Evolutionary conservation across 192 early-diverging fungal species (phyloP).

Genomic region (Umbelopsis sp.): DNA sequence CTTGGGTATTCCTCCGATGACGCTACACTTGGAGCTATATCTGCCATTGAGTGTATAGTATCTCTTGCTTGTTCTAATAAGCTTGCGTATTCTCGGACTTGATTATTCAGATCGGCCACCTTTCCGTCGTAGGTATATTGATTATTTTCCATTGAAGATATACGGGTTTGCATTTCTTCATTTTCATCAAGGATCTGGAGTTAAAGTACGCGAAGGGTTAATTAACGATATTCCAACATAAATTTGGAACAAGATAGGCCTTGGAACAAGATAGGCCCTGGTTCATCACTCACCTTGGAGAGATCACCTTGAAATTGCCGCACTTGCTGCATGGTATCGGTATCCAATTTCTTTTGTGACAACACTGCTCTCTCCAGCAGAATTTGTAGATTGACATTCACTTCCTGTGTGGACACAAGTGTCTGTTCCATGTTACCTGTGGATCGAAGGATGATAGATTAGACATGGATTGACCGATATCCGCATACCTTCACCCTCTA

Average conservation of each 20-base stretch:
- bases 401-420: conserved; percentile 33
- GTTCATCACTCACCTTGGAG: conserved; percentile 24
- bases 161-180: conserved; percentile 26
- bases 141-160: conserved; percentile 20
- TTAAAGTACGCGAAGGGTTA: neutral
- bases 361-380: conserved; percentile 33
- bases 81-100: conserved; percentile 30
- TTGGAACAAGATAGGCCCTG: too few species aligned
- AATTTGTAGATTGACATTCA: conserved; percentile 40
- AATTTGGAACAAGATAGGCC: too few species aligned
- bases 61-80: conserved; percentile 36
- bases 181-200: conserved; percentile 30
- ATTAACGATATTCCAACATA: neutral
- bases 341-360: conserved; percentile 35
- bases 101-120: conserved; percentile 24
- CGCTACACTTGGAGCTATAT: conserved; percentile 12
- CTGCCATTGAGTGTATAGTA: conserved; percentile 33
- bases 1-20: neutral
- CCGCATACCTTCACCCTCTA: neutral
- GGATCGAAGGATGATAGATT: neutral
- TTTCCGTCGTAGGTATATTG: conserved; percentile 33
- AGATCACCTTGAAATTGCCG: conserved; percentile 29
- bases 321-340: conserved; percentile 29
- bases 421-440: conserved; percentile 32
- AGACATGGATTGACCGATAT: neutral